Conservation (phyloP, 2,329 filamentous ascomycete genomes). For the Tricladium varicosporioides region DNA sequence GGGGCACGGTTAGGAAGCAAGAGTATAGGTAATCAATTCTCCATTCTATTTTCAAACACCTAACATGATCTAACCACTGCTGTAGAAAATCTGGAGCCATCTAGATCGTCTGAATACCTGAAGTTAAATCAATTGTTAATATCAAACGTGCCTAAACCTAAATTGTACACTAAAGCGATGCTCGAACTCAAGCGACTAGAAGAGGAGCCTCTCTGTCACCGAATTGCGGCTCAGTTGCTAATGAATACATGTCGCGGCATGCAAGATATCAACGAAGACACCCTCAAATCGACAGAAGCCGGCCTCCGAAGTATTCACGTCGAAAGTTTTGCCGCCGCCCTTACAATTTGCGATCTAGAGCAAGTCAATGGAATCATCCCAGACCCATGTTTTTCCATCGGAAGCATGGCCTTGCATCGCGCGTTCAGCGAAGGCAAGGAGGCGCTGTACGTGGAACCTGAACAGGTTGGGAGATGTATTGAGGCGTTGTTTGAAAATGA, state of each 20-base stretch:
- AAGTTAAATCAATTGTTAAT: slow-evolving; percentile 2
- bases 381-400: slow-evolving; percentile 47
- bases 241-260: slow-evolving; percentile 34
- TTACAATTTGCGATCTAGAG: slow-evolving; percentile 62
- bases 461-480: slow-evolving; percentile 48
- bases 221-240: slow-evolving; percentile 33
- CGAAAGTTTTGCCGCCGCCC: slow-evolving; percentile 58
- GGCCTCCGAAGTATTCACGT: slow-evolving; percentile 43
- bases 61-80: not conserved
- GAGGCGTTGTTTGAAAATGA: slow-evolving; percentile 50
- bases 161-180: slow-evolving; percentile 33
- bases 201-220: slow-evolving; percentile 34
- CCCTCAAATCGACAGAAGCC: slow-evolving; percentile 28
- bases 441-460: slow-evolving; percentile 26
- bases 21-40: not conserved
- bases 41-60: not conserved
- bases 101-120: not conserved
- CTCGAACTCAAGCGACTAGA: slow-evolving; percentile 31
- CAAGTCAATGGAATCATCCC: slow-evolving; percentile 51
- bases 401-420: slow-evolving; percentile 30
- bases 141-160: slow-evolving; percentile 21
- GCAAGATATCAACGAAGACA: slow-evolving; percentile 28
- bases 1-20: not conserved
- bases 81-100: not conserved
- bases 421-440: slow-evolving; percentile 37